These are phyloP conservation scores for Metschnikowia colocasiae DNA, from an alignment of 805 yeast species.

Conservation along the genomic window DNA sequence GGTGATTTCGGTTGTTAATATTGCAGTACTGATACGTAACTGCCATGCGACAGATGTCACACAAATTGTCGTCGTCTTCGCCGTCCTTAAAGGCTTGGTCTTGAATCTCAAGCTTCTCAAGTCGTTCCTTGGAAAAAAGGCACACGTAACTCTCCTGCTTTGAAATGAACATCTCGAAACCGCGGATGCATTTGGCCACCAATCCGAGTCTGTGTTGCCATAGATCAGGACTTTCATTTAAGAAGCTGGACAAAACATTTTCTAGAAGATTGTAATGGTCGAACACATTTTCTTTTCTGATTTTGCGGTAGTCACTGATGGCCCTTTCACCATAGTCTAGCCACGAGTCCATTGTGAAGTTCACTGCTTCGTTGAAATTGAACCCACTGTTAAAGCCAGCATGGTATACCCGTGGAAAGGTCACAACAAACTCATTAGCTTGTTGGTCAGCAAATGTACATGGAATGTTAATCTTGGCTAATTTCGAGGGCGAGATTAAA, in stretches of 20 bases:
- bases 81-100: not conserved
- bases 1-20: constrained; percentile 25
- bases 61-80: constrained; percentile 44
- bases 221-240: not conserved
- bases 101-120: constrained; percentile 9
- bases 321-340: constrained; percentile 54
- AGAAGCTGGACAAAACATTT: constrained; percentile 37
- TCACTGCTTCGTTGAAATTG: constrained; percentile 45
- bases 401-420: constrained; percentile 43
- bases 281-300: constrained; percentile 45
- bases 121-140: constrained; percentile 21
- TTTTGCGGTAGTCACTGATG: constrained; percentile 23
- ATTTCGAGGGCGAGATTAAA: constrained; percentile 64
- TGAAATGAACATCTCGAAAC: constrained; percentile 26
- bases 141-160: constrained; percentile 20
- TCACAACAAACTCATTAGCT: constrained; percentile 52
- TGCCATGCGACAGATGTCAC: constrained; percentile 47
- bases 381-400: constrained; percentile 46
- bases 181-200: constrained; percentile 23
- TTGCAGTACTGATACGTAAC: constrained; percentile 47
- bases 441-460: constrained; percentile 60
- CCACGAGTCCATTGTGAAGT: constrained; percentile 71
- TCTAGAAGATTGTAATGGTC: constrained; percentile 51
- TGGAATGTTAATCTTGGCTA: constrained; percentile 43
- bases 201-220: constrained; percentile 11